Evolutionary conservation across 164 flowering plant species (phyloP), one percentile per base, ranked within the genome.

Genomic region (Umbilicus rupestris): DNA sequence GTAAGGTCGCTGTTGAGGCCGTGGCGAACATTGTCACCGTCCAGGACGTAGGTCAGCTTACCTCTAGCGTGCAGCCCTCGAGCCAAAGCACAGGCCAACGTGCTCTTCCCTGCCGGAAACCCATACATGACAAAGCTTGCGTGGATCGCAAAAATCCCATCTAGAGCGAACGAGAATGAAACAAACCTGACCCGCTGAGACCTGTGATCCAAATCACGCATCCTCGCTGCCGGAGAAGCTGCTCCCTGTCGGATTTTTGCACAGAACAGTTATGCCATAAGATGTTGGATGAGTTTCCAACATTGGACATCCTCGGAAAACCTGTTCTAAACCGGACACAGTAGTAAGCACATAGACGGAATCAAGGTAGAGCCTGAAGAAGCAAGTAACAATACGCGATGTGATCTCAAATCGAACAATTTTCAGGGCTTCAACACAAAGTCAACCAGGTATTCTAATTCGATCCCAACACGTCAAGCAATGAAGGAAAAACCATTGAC

Each of bases 141-240:
- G n/a, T n/a, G n/a, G n/a, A n/a, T n/a, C n/a, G n/a, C n/a, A n/a
- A n/a, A n/a, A n/a, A n/a, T n/a, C n/a, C n/a, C n/a, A n/a, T n/a
- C n/a, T n/a, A n/a, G n/a, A n/a, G n/a, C n/a, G n/a, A n/a, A 8
- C 7, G 9, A 7, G 9, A 50, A 50, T 8, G 22, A 47, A 11
- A 50, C 87, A 68, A 68, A 92, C 98, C 98, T 84, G 98, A 87
- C 60, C 98, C 96, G 78, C 96, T 89, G 70, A 92, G 95, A 63
- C 97, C 97, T 2, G 97, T 91, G 44, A 92, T 80, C 97, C 96
- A 92, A 66, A 92, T 77, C 47, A 89, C 96, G 73, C 98, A 87
- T 14, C 98, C 98, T 66, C 81, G 89, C 59, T 92, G 98, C 67
- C 85, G 74, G 62, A 92, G 86, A 64, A 92, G 70, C 62, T 78